Evolutionary conservation across 257 asterid genomes (phyloP), one percentile per base, ranked within the genome.

Genomic region (Solanum gracilifrons): DNA sequence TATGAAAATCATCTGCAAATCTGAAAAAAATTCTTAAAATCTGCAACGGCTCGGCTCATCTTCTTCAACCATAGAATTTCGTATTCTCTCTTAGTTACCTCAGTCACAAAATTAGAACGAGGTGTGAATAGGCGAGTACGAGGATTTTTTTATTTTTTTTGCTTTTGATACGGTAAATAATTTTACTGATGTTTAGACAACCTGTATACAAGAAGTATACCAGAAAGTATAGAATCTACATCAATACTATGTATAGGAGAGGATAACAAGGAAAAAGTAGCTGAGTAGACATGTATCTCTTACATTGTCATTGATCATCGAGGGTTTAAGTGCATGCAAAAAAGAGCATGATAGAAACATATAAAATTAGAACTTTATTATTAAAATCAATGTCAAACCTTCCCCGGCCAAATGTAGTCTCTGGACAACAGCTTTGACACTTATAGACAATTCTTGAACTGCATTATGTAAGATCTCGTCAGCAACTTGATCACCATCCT

Each of bases 341-440:
- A 16, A 27, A 43, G 84, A 46, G 69, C 62, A 48, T 29, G 41
- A 80, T 46, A 29, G 16, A 85, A 27, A 35, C 69, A 39, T 37
- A 64, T 37, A 55, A 13, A 43, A 20, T 18, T 55, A 83, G 23
- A 27, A 23, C 69, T 60, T 33, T 48, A 15, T 18, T 4, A 21
- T 31, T 18, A 74, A 39, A 15, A 85, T 21, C 37, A 71, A 75
- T 18, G 86, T 33, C 89, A 88, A 86, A 94, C 98, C 98, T 94
- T 95, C 92, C 86, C 98, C 98, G 55, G 98, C 98, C 93, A 96
- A 89, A 75, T 87, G 55, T 89, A 96, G 91, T 85, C 95, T 95
- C 62, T 89, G 94, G 87, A 96, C 96, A 80, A 96, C 99, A 90
- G 98, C 98, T 90, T 90, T 94, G 84, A 96, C 99, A 85, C 98